Conservation (phyloP, 176 grass and related monocot species). For the Eleusine indica region DNA sequence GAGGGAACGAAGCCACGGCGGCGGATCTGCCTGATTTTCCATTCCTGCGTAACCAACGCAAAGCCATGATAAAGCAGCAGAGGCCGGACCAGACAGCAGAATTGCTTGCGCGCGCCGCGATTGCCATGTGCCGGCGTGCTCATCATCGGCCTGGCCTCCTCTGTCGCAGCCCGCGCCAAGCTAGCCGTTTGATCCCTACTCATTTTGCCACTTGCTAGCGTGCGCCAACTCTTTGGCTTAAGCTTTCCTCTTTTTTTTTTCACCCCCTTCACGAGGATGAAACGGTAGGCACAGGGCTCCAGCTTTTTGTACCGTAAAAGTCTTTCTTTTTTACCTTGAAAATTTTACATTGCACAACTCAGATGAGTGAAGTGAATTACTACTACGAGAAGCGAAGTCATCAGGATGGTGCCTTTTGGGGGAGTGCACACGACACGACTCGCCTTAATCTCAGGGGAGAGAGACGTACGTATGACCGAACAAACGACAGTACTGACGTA, state of each 20-base stretch:
- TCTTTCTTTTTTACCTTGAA: background rate
- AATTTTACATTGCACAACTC: background rate
- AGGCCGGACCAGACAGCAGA: background rate
- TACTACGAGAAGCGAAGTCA: background rate
- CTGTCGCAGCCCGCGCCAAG: background rate
- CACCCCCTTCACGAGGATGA: background rate
- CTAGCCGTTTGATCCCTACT: constrained; percentile 21
- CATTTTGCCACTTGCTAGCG: constrained; percentile 20
- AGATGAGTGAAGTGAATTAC: background rate
- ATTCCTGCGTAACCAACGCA: background rate
- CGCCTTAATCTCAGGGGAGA: background rate
- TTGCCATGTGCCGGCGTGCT: constrained; percentile 31
- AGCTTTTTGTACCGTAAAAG: background rate
- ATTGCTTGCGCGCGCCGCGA: constrained; percentile 52
- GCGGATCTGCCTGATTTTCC: background rate
- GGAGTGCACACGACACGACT: background rate
- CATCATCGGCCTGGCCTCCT: background rate
- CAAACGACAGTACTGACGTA: background rate
- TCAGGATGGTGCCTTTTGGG: background rate
- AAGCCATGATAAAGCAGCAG: background rate
- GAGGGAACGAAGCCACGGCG: background rate
- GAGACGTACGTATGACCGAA: background rate
- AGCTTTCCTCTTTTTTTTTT: background rate
- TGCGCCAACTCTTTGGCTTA: background rate
- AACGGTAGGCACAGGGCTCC: too few species aligned